Evolutionary conservation across 2,329 filamentous ascomycete genomes (phyloP).

Genomic region (Dendrostoma leiphaemia): DNA sequence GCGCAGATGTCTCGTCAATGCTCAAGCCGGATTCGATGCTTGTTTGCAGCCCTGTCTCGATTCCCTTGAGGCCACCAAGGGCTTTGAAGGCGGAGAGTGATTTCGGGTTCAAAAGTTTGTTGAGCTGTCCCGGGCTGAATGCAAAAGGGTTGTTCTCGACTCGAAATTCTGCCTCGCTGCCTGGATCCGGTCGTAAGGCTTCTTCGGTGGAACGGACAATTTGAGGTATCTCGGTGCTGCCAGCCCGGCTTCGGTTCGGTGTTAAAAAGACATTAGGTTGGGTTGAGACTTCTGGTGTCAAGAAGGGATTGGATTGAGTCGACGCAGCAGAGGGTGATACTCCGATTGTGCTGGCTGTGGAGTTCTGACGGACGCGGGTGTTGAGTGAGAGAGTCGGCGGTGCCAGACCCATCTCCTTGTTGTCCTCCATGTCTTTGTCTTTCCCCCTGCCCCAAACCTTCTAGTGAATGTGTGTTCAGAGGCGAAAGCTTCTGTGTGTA

Average conservation of each 20-base stretch:
- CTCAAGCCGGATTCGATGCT: constrained; percentile 63
- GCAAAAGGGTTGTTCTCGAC: constrained; percentile 68
- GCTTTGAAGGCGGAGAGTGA: constrained; percentile 70
- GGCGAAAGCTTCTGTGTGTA: too few species aligned
- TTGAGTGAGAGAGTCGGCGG: constrained; percentile 11
- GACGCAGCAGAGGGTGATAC: constrained; percentile 12
- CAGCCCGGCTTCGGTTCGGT: constrained; percentile 7
- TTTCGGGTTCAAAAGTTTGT: constrained; percentile 78
- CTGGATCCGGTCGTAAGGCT: constrained; percentile 64
- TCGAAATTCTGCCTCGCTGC: constrained; percentile 65
- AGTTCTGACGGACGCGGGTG: constrained; percentile 12
- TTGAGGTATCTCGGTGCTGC: constrained; percentile 8
- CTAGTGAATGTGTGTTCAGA: neutral
- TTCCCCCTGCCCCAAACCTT: too few species aligned
- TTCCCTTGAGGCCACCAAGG: constrained; percentile 66
- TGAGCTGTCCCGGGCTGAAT: constrained; percentile 68
- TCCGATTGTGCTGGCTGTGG: constrained; percentile 10
- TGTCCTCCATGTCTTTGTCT: constrained; percentile 2
- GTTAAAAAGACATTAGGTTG: constrained; percentile 14
- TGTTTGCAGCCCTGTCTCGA: constrained; percentile 71
- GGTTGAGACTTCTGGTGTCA: constrained; percentile 12
- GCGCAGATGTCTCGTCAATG: constrained; percentile 55
- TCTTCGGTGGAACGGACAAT: constrained; percentile 36
- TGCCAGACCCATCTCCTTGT: constrained; percentile 1
- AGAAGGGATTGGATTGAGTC: constrained; percentile 15